Percentiles rank a stretch among this genome's conserved stretches.
Conservation (phyloP, 176 grass and related monocot species). For the Triticum urartu region DNA sequence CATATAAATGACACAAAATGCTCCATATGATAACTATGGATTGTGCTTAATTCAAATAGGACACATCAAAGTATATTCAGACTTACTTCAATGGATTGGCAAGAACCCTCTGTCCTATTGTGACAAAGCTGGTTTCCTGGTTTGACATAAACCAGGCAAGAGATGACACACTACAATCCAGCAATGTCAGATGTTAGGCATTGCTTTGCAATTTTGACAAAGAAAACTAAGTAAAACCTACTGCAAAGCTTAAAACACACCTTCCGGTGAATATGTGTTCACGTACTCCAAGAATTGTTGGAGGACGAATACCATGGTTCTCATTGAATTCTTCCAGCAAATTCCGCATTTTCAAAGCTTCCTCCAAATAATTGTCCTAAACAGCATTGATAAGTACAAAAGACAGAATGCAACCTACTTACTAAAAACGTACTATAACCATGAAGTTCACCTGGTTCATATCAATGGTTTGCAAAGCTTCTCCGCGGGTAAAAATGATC, state of each 20-base stretch:
- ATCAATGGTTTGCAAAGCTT: constrained; percentile 95
- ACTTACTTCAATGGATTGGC: constrained; percentile 94
- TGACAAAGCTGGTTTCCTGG: constrained; percentile 96
- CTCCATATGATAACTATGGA: constrained; percentile 14
- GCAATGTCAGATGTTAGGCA: constrained; percentile 37
- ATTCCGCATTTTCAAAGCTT: constrained; percentile 97
- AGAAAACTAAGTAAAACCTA: constrained; percentile 11
- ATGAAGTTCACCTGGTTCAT: constrained; percentile 85
- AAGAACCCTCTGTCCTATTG: constrained; percentile 92
- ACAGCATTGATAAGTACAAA: constrained; percentile 34
- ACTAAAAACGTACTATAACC: constrained; percentile 13
- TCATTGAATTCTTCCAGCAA: constrained; percentile 97
- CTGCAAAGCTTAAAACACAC: constrained; percentile 41
- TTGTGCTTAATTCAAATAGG: not conserved
- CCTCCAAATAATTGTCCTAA: constrained; percentile 98
- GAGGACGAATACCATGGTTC: constrained; percentile 75
- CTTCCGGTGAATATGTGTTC: constrained; percentile 98
- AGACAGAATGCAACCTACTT: constrained; percentile 13
- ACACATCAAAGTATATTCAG: constrained; percentile 13
- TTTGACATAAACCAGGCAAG: constrained; percentile 98
- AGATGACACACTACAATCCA: constrained; percentile 83
- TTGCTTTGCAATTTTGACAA: constrained; percentile 17
- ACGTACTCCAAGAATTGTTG: constrained; percentile 97
- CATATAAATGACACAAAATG: not conserved
- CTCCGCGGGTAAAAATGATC: constrained; percentile 92